Conservation (phyloP, 2,329 filamentous ascomycete genomes). For the Pseudogymnoascus sp. region DNA sequence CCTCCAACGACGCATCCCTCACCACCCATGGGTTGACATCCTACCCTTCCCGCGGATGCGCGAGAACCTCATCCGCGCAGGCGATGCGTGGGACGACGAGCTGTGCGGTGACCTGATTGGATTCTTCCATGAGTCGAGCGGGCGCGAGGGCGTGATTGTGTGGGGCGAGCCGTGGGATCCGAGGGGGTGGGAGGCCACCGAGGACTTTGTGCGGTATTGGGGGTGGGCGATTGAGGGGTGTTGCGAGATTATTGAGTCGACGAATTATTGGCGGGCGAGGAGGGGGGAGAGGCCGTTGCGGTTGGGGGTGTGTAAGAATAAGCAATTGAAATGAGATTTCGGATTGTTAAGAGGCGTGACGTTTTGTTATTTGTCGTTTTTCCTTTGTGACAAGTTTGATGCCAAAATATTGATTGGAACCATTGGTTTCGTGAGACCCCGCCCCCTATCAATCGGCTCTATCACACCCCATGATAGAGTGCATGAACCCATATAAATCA, state of each 20-base stretch:
- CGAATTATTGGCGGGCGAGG: constrained; percentile 26
- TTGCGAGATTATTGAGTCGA: constrained; percentile 21
- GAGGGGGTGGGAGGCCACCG: constrained; percentile 25
- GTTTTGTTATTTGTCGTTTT: background rate
- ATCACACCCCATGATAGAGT: background rate
- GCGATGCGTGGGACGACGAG: constrained; percentile 19
- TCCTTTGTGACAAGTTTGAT: background rate
- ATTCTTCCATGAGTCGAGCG: constrained; percentile 11
- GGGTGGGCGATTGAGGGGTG: constrained; percentile 26
- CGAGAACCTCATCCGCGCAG: constrained; percentile 18
- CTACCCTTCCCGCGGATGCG: constrained; percentile 30
- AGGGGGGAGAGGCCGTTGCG: constrained; percentile 19
- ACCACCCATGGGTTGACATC: constrained; percentile 34
- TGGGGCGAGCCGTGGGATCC: constrained; percentile 28
- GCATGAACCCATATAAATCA: background rate
- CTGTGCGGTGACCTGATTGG: constrained; percentile 20
- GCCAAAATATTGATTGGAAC: too few species aligned
- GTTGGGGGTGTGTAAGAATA: background rate
- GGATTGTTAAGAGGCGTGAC: background rate
- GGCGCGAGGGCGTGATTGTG: constrained; percentile 21
- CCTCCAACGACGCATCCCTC: constrained; percentile 25
- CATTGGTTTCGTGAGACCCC: too few species aligned
- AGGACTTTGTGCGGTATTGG: constrained; percentile 24
- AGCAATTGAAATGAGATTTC: background rate
- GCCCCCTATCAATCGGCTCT: background rate